Evolutionary conservation across 1,284 basidiomycete genomes (phyloP), one percentile per base, ranked within the genome.

Genomic region (Hypsizygus ulmarius): DNA sequence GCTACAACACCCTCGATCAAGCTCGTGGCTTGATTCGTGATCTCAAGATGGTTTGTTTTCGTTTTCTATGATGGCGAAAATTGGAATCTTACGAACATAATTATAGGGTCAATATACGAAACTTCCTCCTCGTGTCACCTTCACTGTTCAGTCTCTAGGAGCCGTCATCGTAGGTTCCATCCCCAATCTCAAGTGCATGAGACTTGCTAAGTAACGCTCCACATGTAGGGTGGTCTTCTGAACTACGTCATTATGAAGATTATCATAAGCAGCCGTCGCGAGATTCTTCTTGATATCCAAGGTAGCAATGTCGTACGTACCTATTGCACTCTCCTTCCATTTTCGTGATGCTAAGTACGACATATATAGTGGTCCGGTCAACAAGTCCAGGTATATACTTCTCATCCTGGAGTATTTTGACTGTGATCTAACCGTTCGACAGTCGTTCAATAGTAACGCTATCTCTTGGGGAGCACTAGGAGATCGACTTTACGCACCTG

Each of bases 401-500:
- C 21, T 25, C 21, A 7, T 7, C 7, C 21, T 25, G 21, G 21
- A 7, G 21, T 4, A 4, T 7, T 25, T 25, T 3, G 7, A 25
- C 21, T 25, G 7, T 25, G 21, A 7, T 3, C 21, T 25, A 3
- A 25, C 7, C 7, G 7, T 25, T 25, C 21, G 21, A 25, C 21
- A 59, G 54, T 57, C 61, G 3, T 67, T 61, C 56, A 70, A 73
- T 63, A 62, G 72, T 59, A 65, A 76, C 58, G 78, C 79, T 5
- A 72, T 82, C 34, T 68, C 78, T 0, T 83, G 80, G 80, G 79
- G 81, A 52, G 81, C 78, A 1, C 70, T 82, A 12, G 78, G 71
- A 16, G 72, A 74, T 16, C 61, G 73, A 47, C 69, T 81, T 53
- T 83, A 80, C 62, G 69, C 73, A 7, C 71, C 72, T 2, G 60